Evolutionary conservation across 1,139 yeast genomes (phyloP).

Genomic region (Hansenula sp.): DNA sequence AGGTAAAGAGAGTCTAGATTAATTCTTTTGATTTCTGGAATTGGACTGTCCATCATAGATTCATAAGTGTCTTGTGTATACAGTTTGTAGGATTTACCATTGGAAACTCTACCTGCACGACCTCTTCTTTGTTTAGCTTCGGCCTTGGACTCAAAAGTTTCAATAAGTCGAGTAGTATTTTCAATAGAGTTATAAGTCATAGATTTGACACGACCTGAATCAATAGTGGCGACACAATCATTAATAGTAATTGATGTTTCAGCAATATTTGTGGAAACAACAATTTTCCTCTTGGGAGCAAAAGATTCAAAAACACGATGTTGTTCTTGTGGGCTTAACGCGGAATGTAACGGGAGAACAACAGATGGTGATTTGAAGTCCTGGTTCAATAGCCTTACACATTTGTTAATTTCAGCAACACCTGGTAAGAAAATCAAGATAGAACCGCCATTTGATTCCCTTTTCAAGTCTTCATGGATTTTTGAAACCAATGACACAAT

Average conservation of each 20-base stretch:
- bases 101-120: slow-evolving; percentile 94
- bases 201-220: slow-evolving; percentile 81
- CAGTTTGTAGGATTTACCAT: slow-evolving; percentile 78
- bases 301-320: slow-evolving; percentile 66
- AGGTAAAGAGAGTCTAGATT: slow-evolving; percentile 80
- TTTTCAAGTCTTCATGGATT: slow-evolving; percentile 44
- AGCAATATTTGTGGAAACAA: slow-evolving; percentile 87
- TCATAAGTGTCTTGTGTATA: slow-evolving; percentile 62
- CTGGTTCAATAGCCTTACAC: slow-evolving; percentile 33
- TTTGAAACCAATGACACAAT: slow-evolving; percentile 52
- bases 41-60: slow-evolving; percentile 65
- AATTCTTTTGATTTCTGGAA: slow-evolving; percentile 85
- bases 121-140: slow-evolving; percentile 94
- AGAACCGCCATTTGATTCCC: slow-evolving; percentile 55
- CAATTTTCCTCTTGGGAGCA: slow-evolving; percentile 60
- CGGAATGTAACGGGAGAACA: slow-evolving; percentile 80
- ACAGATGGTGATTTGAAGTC: slow-evolving; percentile 26
- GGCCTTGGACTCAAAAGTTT: slow-evolving; percentile 86
- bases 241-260: slow-evolving; percentile 91
- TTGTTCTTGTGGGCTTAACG: slow-evolving; percentile 80
- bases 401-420: slow-evolving; percentile 75
- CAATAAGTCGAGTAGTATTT: slow-evolving; percentile 70
- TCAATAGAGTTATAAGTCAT: slow-evolving; percentile 64
- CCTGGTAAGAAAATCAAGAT: slow-evolving; percentile 88
- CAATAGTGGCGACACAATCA: slow-evolving; percentile 90